A percentile compares a stretch with the other conserved stretches of the same genome.
phyloP scores from a whole-genome alignment of 768 basidiomycete species.

The Tricholoma sp. region DNA sequence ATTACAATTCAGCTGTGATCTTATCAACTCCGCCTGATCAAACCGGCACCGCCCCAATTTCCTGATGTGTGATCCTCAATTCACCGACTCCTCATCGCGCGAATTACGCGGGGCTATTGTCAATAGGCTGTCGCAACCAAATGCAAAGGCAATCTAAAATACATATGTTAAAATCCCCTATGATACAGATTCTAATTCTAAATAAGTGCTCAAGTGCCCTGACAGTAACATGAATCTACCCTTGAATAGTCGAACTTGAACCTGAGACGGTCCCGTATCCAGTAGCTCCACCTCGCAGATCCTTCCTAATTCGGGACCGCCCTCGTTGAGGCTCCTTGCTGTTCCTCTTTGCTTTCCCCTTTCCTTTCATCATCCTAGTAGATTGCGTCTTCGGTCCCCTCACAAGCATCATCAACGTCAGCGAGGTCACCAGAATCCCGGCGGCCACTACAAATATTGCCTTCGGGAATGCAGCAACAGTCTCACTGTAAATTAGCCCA shows the following conservation, averaged over 20 bases:
- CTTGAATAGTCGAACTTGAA: not conserved
- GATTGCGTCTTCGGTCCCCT: constrained; percentile 30
- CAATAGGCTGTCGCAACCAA: too few species aligned
- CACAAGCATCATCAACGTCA: constrained; percentile 33
- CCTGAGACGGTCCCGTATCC: constrained; percentile 13
- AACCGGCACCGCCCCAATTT: too few species aligned
- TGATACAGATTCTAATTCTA: too few species aligned
- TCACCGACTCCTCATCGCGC: not conserved
- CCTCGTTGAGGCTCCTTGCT: constrained; percentile 34
- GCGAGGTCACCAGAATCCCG: constrained; percentile 38
- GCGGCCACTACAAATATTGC: constrained; percentile 61
- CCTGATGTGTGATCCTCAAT: not conserved
- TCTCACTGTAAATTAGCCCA: constrained; percentile 63
- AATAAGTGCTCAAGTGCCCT: too few species aligned
- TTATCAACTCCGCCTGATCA: too few species aligned
- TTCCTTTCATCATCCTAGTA: constrained; percentile 7
- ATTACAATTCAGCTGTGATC: too few species aligned
- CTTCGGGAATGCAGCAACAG: constrained; percentile 66
- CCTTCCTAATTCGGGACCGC: constrained; percentile 43
- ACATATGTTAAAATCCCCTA: too few species aligned
- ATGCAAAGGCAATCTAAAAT: too few species aligned
- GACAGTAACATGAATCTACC: too few species aligned
- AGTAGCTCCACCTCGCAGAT: constrained; percentile 36
- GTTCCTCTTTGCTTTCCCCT: constrained; percentile 15
- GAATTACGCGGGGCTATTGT: too few species aligned